Conservation (phyloP, 2,329 filamentous ascomycete genomes). For the Didymella sp. region DNA sequence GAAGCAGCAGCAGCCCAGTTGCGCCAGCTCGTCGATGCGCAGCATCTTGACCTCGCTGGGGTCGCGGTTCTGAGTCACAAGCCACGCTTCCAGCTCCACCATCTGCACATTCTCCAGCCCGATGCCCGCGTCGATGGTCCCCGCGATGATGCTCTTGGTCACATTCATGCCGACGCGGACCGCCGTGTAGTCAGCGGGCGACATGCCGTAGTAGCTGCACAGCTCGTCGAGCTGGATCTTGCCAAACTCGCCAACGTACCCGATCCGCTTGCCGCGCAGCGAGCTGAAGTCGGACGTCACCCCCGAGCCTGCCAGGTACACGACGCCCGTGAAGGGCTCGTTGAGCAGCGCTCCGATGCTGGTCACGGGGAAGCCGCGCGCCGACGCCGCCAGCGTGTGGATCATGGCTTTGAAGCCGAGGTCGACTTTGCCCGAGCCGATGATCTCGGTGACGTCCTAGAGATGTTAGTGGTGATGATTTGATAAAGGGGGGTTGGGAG, state of each 20-base stretch:
- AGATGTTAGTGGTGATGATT: conserved; percentile 13
- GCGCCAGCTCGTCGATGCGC: conserved; percentile 79
- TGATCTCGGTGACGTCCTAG: conserved; percentile 80
- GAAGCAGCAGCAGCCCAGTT: conserved; percentile 84
- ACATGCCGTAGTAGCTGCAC: conserved; percentile 80
- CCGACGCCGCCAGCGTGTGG: conserved; percentile 79
- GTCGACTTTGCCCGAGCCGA: conserved; percentile 76
- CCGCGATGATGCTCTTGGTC: conserved; percentile 75
- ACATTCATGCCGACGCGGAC: conserved; percentile 84
- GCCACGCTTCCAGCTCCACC: conserved; percentile 82
- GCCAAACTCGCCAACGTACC: conserved; percentile 81
- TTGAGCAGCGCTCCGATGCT: conserved; percentile 79
- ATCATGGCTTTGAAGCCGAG: conserved; percentile 87
- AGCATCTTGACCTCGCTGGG: conserved; percentile 78
- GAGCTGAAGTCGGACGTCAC: conserved; percentile 78
- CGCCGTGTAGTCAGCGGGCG: conserved; percentile 74
- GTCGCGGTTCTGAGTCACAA: conserved; percentile 66
- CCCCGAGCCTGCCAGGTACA: conserved; percentile 76
- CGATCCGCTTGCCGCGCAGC: conserved; percentile 77
- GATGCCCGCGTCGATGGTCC: conserved; percentile 76
- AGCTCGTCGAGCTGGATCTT: conserved; percentile 85
- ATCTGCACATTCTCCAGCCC: conserved; percentile 84
- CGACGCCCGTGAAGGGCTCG: conserved; percentile 79
- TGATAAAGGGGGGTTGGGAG: too few relatives aligned
- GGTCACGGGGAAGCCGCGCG: conserved; percentile 73